Conservation (phyloP, 2,329 filamentous ascomycete genomes). For the Fusarium sp. region DNA sequence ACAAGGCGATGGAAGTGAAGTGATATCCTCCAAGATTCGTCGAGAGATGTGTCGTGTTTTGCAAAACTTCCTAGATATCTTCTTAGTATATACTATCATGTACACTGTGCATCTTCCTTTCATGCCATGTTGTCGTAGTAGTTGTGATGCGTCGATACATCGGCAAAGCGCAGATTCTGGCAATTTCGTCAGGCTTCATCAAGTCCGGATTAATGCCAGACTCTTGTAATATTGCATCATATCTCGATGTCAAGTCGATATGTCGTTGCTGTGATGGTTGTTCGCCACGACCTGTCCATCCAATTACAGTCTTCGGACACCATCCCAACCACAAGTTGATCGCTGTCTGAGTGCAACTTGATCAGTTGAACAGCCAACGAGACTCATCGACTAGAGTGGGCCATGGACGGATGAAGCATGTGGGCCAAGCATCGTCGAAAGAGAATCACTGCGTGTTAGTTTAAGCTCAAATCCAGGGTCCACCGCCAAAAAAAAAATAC, state of each 20-base stretch:
- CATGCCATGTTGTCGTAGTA: neutral
- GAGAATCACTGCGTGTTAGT: constrained; percentile 14
- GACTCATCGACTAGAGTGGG: constrained; percentile 22
- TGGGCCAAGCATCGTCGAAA: constrained; percentile 17
- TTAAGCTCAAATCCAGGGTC: constrained; percentile 25
- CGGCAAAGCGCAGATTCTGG: neutral
- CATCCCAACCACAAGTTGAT: neutral
- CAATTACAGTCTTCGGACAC: neutral
- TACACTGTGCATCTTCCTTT: neutral
- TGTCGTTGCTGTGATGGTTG: constrained; percentile 6
- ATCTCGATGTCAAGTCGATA: neutral
- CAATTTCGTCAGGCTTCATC: neutral
- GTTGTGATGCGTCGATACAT: neutral
- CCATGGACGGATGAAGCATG: constrained; percentile 31
- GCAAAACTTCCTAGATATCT: neutral
- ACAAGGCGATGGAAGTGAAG: neutral
- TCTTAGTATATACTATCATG: neutral
- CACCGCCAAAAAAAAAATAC: constrained; percentile 13
- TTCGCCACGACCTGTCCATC: constrained; percentile 9
- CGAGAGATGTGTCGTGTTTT: neutral
- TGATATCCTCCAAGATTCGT: neutral
- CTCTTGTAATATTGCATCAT: constrained; percentile 7
- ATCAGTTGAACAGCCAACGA: constrained; percentile 7
- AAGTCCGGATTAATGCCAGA: neutral
- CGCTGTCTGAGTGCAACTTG: neutral